Percentiles rank a stretch among this genome's conserved stretches.
Conservation (phyloP, 352 stramenopile species). For the Pythium graminicola region DNA sequence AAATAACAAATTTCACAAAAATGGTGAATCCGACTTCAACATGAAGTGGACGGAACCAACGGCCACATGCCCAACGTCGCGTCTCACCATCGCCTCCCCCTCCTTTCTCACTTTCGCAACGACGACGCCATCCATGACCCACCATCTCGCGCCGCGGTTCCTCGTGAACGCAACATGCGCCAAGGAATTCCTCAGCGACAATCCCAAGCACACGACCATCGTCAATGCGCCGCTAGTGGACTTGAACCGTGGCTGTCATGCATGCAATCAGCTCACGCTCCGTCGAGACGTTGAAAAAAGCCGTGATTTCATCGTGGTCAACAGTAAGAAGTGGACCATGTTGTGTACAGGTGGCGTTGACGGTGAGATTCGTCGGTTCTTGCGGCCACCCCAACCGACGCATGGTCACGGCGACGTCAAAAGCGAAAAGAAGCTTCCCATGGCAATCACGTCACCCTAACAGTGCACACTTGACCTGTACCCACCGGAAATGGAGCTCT, state of each 20-base stretch:
- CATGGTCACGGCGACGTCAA: neutral
- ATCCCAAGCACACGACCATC: constrained; percentile 5
- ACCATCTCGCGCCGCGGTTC: constrained; percentile 3
- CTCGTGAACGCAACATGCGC: constrained; percentile 22
- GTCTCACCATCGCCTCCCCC: neutral
- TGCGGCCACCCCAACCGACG: neutral
- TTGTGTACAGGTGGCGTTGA: neutral
- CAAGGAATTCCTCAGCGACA: constrained; percentile 12
- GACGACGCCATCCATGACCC: neutral
- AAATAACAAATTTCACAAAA: neutral
- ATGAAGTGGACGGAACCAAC: neutral
- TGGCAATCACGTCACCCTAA: neutral
- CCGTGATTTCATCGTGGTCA: constrained; percentile 20
- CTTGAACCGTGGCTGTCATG: constrained; percentile 14
- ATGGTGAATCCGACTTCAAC: constrained; percentile 8
- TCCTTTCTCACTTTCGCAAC: neutral
- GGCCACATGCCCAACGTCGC: neutral
- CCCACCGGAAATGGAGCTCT: neutral
- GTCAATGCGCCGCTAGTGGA: constrained; percentile 22
- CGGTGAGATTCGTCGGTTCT: constrained; percentile 3
- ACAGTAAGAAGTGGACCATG: neutral
- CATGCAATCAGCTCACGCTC: constrained; percentile 16
- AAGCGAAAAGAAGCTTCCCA: neutral
- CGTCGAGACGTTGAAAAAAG: constrained; percentile 20
- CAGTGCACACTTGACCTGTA: neutral